Evolutionary conservation across 208 protist genomes (phyloP), one percentile per base, ranked within the genome.

Genomic region (Trypanosoma grayi): DNA sequence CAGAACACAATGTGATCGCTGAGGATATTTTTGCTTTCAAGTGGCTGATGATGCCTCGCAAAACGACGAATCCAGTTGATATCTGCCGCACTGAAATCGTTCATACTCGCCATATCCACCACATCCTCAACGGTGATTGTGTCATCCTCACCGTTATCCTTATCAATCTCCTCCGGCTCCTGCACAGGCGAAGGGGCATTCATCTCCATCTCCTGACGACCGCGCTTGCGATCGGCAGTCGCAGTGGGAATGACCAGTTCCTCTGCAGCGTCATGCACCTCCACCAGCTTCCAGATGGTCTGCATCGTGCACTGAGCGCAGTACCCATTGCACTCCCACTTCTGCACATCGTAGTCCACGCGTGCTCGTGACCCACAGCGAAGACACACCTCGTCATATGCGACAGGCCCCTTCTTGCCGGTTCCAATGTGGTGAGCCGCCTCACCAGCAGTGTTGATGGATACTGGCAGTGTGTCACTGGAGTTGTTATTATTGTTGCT

Each of bases 241-340:
- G 22, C 0, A 9, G 47, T 13, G 2, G 58, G 6, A 18, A 40
- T 4, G 14, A 56, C 36, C 2, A 48, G 20, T 27, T 55, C 36
- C 24, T 45, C 43, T n/a, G 33, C 30, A 0, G 1, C 40, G 4
- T 41, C 37, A 4, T 44, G 39, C 28, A 79, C 66, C 52, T 90
- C 76, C 41, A 81, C 64, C 16, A 93, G 62, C 27, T 71, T 75
- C 81, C 82, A 93, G 36, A 93, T 83, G 3, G 83, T 86, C 34
- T 84, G 64, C 39, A 73, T 75, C n/a, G 70, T 59, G 67, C 86
- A 93, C 33, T 73, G 50, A 0, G 61, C 53, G 58, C 86, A 93
- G 65, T 83, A 86, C 58, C 83, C 75, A 31, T 75, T 83, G 68
- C 86, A 93, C 47, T 70, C 70, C 83, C 86, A 93, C 41, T 80